Evolutionary conservation across 2,329 filamentous ascomycete species (phyloP), one percentile per base, ranked within the genome.

Genomic region (Knufia fluminis): DNA sequence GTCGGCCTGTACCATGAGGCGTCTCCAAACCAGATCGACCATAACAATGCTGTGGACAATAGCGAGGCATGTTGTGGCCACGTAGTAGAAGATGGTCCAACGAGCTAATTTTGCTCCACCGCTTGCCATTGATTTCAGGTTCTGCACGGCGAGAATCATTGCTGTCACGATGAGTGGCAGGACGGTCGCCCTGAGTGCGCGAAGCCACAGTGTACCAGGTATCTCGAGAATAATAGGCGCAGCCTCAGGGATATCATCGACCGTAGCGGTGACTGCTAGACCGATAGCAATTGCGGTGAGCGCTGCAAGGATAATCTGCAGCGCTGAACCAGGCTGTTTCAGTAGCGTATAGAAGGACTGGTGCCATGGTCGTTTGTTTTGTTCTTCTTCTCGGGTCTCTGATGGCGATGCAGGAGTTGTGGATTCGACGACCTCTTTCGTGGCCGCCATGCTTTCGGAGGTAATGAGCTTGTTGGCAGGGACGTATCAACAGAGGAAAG

Each of bases 101-200:
- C 59, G 61, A n/a, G 72, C 74, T 0, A 77, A 66, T 45, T 62
- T 61, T 9, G 64, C 66, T 4, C 68, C 72, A 10, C 69, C 67
- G 8, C 66, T 58, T 9, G 69, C 62, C 68, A 77, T 73, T 4
- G 63, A 66, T 16, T 70, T 67, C 4, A 77, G 64, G n/a, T 67
- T 66, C 41, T 72, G 71, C 4, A 77, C 64, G 3, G 74, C 71
- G 16, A 76, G 64, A 41, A 77, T 70, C 66, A 77, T 76, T 20
- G 74, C 73, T 6, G 67, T 70, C 22, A 76, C 63, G 36, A 77
- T 77, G 48, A 77, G 60, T 1, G 74, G 74, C 1, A 77, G 63
- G 0, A 77, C 74, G 74, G 73, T 69, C 17, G 72, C 72, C 49
- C 70, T 68, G 17, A 77, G 63, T 17, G 70, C 67, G 2, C 75